Evolutionary conservation across 495 filamentous ascomycete genomes (phyloP).

Genomic region (Lasiosphaeria ovina): DNA sequence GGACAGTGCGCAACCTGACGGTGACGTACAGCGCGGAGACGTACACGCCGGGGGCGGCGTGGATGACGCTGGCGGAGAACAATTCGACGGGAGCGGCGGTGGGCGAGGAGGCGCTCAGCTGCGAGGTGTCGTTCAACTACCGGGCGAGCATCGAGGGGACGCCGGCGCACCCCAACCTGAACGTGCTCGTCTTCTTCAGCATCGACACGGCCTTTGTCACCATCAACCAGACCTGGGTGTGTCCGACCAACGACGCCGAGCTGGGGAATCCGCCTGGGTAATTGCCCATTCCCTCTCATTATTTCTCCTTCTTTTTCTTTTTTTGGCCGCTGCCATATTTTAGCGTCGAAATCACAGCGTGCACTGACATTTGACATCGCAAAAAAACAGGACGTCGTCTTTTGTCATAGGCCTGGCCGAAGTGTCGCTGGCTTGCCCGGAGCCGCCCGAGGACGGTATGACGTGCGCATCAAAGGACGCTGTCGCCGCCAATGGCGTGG

Average conservation of each 20-base stretch:
- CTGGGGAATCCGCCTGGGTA: background rate
- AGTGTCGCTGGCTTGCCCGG: background rate
- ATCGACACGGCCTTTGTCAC: background rate
- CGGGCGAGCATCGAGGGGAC: background rate
- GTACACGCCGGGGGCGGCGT: background rate
- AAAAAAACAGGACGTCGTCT: background rate
- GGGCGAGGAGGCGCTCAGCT: background rate
- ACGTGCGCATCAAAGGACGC: background rate
- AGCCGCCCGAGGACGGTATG: background rate
- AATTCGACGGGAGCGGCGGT: background rate
- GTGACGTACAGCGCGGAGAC: background rate
- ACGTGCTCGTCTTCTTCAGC: background rate
- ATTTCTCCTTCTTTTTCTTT: background rate
- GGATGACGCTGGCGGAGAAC: background rate
- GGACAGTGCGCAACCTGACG: background rate
- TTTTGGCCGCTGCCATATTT: background rate
- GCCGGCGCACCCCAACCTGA: background rate
- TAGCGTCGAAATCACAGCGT: background rate
- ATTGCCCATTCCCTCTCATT: background rate
- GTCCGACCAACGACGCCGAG: background rate
- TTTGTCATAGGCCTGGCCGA: background rate
- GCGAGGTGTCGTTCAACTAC: conserved; percentile 1
- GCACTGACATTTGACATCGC: background rate
- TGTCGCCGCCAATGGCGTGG: background rate
- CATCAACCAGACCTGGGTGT: background rate